phyloP scores from a whole-genome alignment of 768 basidiomycete species.

The Amanita pseudoporphyria region DNA sequence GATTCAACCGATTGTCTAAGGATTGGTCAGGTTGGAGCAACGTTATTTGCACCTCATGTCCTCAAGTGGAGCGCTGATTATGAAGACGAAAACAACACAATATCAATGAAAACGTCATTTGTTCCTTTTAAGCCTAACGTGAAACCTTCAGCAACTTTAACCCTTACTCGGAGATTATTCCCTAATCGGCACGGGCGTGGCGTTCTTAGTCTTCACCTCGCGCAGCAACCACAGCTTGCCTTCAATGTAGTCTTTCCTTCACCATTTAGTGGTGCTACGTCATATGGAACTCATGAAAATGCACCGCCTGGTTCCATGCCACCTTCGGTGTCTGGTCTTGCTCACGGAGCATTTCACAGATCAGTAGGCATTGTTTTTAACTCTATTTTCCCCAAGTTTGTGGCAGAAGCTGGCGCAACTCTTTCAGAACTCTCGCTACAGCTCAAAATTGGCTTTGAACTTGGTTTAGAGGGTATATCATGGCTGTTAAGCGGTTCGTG shows the following conservation, averaged over 20 bases:
- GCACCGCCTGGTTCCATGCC: slow-evolving; percentile 11
- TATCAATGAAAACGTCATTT: slow-evolving; percentile 29
- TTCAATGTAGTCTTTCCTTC: slow-evolving; percentile 34
- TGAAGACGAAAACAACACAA: slow-evolving; percentile 34
- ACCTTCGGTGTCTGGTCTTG: slow-evolving; percentile 46
- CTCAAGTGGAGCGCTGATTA: slow-evolving; percentile 38
- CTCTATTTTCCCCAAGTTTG: slow-evolving; percentile 35
- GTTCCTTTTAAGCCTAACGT: slow-evolving; percentile 20
- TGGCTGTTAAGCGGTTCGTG: slow-evolving; percentile 39
- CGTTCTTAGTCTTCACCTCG: slow-evolving; percentile 29
- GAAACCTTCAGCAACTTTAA: slow-evolving; percentile 33
- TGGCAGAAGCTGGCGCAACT: slow-evolving; percentile 40
- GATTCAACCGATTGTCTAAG: slow-evolving; percentile 11
- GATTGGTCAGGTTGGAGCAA: slow-evolving; percentile 25
- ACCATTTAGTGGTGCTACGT: slow-evolving; percentile 22
- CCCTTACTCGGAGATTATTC: slow-evolving; percentile 43
- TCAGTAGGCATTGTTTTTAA: slow-evolving; percentile 40
- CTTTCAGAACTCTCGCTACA: slow-evolving; percentile 48
- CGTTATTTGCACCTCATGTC: slow-evolving; percentile 30
- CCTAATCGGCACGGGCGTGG: slow-evolving; percentile 37
- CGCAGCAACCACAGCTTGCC: slow-evolving; percentile 26
- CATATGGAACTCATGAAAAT: slow-evolving; percentile 13
- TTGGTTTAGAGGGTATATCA: slow-evolving; percentile 34
- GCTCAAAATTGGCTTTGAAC: slow-evolving; percentile 39
- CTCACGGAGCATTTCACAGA: slow-evolving; percentile 35